Conservation (phyloP, 805 yeast genomes). For the Pichia membranifaciens region DNA sequence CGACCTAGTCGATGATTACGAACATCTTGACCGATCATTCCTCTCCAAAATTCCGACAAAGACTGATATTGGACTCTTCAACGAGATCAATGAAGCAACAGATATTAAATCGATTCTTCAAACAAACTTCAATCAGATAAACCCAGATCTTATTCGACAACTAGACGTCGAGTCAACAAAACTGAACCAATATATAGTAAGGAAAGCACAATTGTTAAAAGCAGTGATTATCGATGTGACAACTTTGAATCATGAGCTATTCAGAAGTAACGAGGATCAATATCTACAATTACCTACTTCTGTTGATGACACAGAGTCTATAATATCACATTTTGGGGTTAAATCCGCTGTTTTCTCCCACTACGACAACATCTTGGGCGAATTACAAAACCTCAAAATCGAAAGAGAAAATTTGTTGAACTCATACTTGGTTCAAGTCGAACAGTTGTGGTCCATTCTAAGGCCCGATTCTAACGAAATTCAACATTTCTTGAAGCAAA, state of each 20-base stretch:
- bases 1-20: constrained; percentile 20
- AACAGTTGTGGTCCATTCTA: constrained; percentile 40
- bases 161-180: constrained; percentile 27
- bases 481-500: constrained; percentile 33
- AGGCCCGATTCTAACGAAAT: constrained; percentile 30
- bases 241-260: constrained; percentile 8
- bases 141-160: constrained; percentile 21
- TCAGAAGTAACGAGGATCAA: constrained; percentile 5
- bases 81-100: constrained; percentile 18
- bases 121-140: constrained; percentile 25
- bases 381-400: constrained; percentile 29
- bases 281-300: constrained; percentile 7
- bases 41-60: constrained; percentile 23
- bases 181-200: constrained; percentile 17
- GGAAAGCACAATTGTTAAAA: constrained; percentile 3
- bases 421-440: constrained; percentile 30
- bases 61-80: constrained; percentile 19
- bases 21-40: constrained; percentile 12
- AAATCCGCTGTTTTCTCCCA: constrained; percentile 14
- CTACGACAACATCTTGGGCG: constrained; percentile 12
- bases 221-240: constrained; percentile 2
- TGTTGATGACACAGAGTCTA: constrained; percentile 16
- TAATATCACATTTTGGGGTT: constrained; percentile 22
- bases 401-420: constrained; percentile 35
- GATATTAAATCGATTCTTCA: constrained; percentile 24